These are phyloP conservation scores for Hyaloscypha finlandica DNA, from an alignment of 495 filamentous ascomycete species.

Conservation along the genomic window DNA sequence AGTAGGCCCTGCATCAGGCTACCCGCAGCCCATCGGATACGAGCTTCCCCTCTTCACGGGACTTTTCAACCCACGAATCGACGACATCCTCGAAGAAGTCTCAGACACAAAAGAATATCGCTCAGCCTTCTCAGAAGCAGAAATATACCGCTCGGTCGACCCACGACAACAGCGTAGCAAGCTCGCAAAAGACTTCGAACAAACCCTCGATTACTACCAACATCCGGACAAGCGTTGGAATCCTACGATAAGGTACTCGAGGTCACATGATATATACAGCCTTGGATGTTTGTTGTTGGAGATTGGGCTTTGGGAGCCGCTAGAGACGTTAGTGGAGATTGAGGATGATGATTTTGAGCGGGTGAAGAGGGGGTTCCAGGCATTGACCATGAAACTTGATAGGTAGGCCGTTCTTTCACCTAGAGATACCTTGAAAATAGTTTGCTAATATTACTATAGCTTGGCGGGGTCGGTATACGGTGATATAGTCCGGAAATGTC, in stretches of 20 bases:
- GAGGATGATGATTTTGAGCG: conserved; percentile 28
- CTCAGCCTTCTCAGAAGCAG: not conserved
- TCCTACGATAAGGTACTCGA: conserved; percentile 20
- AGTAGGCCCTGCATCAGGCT: conserved; percentile 20
- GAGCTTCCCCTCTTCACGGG: conserved; percentile 28
- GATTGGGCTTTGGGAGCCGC: conserved; percentile 58
- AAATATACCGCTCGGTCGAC: not conserved
- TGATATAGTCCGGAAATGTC: conserved; percentile 30
- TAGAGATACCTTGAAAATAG: not conserved
- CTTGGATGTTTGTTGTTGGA: conserved; percentile 63
- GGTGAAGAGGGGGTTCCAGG: conserved; percentile 24
- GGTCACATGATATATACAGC: conserved; percentile 62
- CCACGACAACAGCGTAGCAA: not conserved
- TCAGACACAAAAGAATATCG: not conserved
- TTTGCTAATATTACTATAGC: conserved; percentile 1
- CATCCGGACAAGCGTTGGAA: conserved; percentile 33
- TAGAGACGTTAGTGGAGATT: conserved; percentile 33
- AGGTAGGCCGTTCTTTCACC: conserved; percentile 20
- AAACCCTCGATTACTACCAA: conserved; percentile 31
- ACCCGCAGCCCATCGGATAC: conserved; percentile 29
- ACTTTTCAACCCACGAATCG: conserved; percentile 21
- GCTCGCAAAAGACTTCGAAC: conserved; percentile 4
- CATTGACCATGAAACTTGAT: conserved; percentile 28
- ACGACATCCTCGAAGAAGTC: conserved; percentile 11
- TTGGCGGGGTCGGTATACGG: conserved; percentile 27